Evolutionary conservation across 2,329 filamentous ascomycete species (phyloP), one percentile per base, ranked within the genome.

Genomic region (Penicillium crustosum): DNA sequence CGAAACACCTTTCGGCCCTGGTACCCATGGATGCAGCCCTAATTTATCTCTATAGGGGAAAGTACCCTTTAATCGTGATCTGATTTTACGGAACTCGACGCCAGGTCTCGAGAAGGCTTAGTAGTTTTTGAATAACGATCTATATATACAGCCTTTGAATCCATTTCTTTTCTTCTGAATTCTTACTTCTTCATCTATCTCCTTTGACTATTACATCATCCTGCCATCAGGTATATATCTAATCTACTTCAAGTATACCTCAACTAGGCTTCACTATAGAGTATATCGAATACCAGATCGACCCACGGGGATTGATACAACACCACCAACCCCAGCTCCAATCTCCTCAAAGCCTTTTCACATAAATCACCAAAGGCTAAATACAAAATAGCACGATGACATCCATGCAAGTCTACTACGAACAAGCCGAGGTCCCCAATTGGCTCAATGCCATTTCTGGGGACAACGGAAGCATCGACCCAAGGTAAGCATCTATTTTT

Each of bases 331-430:
- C 13, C 29, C 27, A 10, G 21, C 15, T 19, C 15, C 48, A 38
- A 19, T 10, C 17, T n/a, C 31, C 3, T 25, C 12, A 2, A 23
- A 17, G 17, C 33, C 42, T 19, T 42, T 35, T 31, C 4, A 33
- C 1, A 42, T 5, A 19, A 27, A 36, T 9, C 1, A 42, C 5
- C 6, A 6, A 48, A 43, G 42, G 29, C 42, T 43, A 36, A 23
- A 47, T n/a, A 48, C 6, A 53, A 47, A 10, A 57, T 25, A 21
- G 25, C 42, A 53, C 29, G n/a, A 57, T 57, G 55, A 36, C 21
- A 23, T 35, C 29, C 17, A 31, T 36, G 25, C 27, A 53, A 29
- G 19, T 3, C n/a, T 39, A 49, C 19, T 33, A 53, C 42, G 36
- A 48, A 39, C 41, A 39, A 10, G 12, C 15, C 6, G 15, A 21